These are phyloP conservation scores for Cryptococcus sp. DNA, from an alignment of 1,284 basidiomycete species.

Conservation along the genomic window DNA sequence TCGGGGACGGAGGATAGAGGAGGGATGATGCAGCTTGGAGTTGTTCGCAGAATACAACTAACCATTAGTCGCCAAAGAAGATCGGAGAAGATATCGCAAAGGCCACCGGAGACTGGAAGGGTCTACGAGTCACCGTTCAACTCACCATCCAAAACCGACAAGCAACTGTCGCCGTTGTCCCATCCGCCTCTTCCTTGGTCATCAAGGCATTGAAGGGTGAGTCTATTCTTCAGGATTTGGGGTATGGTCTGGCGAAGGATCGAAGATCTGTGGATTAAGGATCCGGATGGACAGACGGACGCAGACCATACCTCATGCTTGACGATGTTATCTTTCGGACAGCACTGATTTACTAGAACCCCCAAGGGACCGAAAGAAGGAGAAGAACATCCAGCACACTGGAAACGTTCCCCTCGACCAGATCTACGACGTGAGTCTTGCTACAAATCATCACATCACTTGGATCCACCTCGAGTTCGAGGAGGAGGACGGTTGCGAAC, in stretches of 20 bases:
- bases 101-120: slow-evolving; percentile 98
- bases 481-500: not conserved
- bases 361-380: slow-evolving; percentile 99
- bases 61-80: slow-evolving; percentile 91
- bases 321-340: too few species aligned
- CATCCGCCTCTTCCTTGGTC: slow-evolving; percentile 95
- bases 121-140: slow-evolving; percentile 98
- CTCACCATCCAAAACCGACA: slow-evolving; percentile 99
- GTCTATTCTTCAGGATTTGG: slow-evolving; percentile 21
- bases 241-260: not conserved
- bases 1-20: not conserved
- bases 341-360: too few species aligned
- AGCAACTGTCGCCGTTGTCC: slow-evolving; percentile 93
- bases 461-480: not conserved
- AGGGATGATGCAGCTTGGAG: not conserved
- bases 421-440: slow-evolving; percentile 67
- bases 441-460: too few species aligned
- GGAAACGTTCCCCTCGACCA: slow-evolving; percentile 95
- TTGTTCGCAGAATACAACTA: not conserved
- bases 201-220: slow-evolving; percentile 96
- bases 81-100: slow-evolving; percentile 99
- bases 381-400: slow-evolving; percentile 99
- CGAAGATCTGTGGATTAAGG: not conserved
- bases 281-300: not conserved
- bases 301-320: too few species aligned